Conservation (phyloP, 768 basidiomycete genomes). For the Boletus pseudo-olivaceus region DNA sequence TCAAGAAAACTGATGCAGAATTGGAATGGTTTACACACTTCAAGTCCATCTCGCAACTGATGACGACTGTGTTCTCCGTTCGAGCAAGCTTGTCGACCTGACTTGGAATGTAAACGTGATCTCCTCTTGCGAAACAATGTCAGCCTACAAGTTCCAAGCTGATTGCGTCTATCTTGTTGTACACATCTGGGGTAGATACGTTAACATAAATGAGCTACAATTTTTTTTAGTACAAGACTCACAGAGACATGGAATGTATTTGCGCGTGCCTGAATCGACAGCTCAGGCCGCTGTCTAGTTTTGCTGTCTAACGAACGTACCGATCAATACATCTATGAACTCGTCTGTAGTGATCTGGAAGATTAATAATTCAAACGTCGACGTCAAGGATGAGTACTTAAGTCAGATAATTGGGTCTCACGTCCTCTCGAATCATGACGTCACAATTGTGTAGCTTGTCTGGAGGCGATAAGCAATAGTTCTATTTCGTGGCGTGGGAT, state of each 20-base stretch:
- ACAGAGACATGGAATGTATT: conserved; percentile 95
- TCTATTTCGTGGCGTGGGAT: not conserved
- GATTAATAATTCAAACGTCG: not conserved
- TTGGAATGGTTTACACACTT: conserved; percentile 50
- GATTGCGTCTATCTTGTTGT: conserved; percentile 95
- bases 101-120: not conserved
- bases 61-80: conserved; percentile 84
- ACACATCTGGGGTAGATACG: conserved; percentile 61
- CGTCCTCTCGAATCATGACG: conserved; percentile 98
- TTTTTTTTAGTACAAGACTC: conserved; percentile 24
- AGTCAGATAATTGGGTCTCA: conserved; percentile 31
- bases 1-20: not conserved
- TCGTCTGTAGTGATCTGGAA: conserved; percentile 88
- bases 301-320: conserved; percentile 33
- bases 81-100: conserved; percentile 76
- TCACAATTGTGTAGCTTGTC: conserved; percentile 94
- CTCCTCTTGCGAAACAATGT: not conserved
- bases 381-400: conserved; percentile 4
- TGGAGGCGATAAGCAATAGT: conserved; percentile 27
- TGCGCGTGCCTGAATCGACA: conserved; percentile 67
- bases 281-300: not conserved
- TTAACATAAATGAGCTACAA: not conserved
- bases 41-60: conserved; percentile 92
- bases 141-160: conserved; percentile 59
- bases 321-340: conserved; percentile 97